Evolutionary conservation across 805 yeast genomes (phyloP).

Genomic region (Wickerhamomyces silvicola): DNA sequence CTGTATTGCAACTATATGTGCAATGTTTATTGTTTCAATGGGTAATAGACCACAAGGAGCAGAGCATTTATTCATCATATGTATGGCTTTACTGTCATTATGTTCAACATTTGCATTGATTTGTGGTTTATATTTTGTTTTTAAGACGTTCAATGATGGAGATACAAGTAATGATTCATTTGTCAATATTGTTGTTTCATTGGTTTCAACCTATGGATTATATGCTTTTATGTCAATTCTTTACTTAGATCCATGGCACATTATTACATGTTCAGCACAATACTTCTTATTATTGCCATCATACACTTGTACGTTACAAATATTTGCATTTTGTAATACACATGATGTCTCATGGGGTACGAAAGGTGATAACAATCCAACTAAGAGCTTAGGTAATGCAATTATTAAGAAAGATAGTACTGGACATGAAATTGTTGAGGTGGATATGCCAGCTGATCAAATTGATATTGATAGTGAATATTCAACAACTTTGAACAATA

Average conservation of each 20-base stretch:
- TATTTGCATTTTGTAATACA: conserved; percentile 95
- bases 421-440: conserved; percentile 73
- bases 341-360: conserved; percentile 99
- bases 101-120: conserved; percentile 78
- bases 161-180: conserved; percentile 45
- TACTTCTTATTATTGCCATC: conserved; percentile 88
- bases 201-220: conserved; percentile 87
- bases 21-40: conserved; percentile 88
- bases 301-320: conserved; percentile 86
- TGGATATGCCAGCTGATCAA: conserved; percentile 65
- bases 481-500: conserved; percentile 64
- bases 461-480: conserved; percentile 78
- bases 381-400: conserved; percentile 66
- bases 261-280: conserved; percentile 78
- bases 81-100: conserved; percentile 66
- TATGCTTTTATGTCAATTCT: conserved; percentile 76
- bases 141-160: conserved; percentile 37
- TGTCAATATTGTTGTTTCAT: conserved; percentile 73
- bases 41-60: conserved; percentile 99
- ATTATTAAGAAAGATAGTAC: conserved; percentile 64
- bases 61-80: conserved; percentile 61
- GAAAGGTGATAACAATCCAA: conserved; percentile 81
- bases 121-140: conserved; percentile 78
- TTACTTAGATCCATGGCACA: conserved; percentile 96
- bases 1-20: conserved; percentile 72